phyloP scores from a whole-genome alignment of 306 rosid species.

The Trichosanthes cucumerina region DNA sequence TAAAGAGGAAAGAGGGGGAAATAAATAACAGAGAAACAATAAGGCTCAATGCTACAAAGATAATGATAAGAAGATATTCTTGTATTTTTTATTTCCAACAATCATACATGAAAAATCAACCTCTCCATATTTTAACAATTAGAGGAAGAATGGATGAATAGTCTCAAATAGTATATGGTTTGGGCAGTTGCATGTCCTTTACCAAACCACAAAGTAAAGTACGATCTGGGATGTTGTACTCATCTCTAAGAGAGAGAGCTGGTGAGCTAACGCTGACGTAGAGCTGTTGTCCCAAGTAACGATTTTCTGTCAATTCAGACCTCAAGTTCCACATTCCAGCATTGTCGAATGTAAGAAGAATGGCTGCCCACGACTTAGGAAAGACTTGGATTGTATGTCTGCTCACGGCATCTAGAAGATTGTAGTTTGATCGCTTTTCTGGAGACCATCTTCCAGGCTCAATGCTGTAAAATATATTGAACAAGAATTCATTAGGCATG shows the following conservation, averaged over 20 bases:
- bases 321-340: conserved; percentile 24
- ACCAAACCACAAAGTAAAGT: background rate
- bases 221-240: conserved; percentile 3
- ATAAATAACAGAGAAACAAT: too few species aligned
- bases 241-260: background rate
- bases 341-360: conserved; percentile 14
- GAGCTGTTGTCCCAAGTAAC: background rate
- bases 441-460: conserved; percentile 77
- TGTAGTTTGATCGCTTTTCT: conserved; percentile 13
- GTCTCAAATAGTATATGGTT: background rate
- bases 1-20: too few species aligned
- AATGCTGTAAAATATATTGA: conserved; percentile 11
- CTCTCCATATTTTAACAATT: background rate
- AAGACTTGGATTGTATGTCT: conserved; percentile 61
- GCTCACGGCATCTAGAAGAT: conserved; percentile 69
- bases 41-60: background rate
- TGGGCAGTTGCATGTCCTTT: background rate
- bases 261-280: background rate
- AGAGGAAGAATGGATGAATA: background rate
- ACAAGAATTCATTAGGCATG: background rate
- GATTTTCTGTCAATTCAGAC: conserved; percentile 6
- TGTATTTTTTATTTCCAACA: background rate
- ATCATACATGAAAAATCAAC: background rate
- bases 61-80: background rate
- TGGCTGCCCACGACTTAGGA: conserved; percentile 28